Evolutionary conservation across 441 rosid species (phyloP).

Genomic region (Pelargonium australe): DNA sequence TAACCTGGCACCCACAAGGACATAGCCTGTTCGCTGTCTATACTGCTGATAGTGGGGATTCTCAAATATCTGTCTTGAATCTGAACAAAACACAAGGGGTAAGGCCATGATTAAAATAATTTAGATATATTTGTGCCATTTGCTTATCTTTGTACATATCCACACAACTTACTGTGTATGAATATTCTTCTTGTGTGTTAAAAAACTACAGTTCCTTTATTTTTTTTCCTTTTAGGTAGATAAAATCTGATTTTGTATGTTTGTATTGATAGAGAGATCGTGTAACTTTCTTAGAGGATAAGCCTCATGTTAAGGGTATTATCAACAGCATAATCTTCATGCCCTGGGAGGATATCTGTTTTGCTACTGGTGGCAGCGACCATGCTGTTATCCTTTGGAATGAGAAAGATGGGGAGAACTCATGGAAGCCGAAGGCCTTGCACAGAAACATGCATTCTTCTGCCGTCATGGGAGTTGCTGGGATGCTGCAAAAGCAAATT

Average conservation of each 20-base stretch:
- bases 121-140: constrained; percentile 1
- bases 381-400: constrained; percentile 80
- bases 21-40: constrained; percentile 54
- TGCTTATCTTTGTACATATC: background rate
- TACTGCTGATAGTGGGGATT: constrained; percentile 70
- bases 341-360: constrained; percentile 73
- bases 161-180: background rate
- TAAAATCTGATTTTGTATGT: constrained; percentile 12
- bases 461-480: constrained; percentile 93
- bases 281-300: constrained; percentile 58
- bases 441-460: constrained; percentile 80
- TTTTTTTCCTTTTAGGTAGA: background rate
- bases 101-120: constrained; percentile 21
- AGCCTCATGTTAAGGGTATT: constrained; percentile 82
- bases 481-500: constrained; percentile 69
- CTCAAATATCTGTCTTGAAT: constrained; percentile 73
- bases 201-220: background rate
- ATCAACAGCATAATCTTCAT: constrained; percentile 68
- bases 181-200: background rate
- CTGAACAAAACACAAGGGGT: constrained; percentile 65
- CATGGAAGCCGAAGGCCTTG: constrained; percentile 67
- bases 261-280: constrained; percentile 49
- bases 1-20: constrained; percentile 86
- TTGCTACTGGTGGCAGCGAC: constrained; percentile 86
- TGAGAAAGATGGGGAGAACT: constrained; percentile 48